phyloP scores from a whole-genome alignment of 2,329 filamentous ascomycete species.

The Diplodia intermedia region DNA sequence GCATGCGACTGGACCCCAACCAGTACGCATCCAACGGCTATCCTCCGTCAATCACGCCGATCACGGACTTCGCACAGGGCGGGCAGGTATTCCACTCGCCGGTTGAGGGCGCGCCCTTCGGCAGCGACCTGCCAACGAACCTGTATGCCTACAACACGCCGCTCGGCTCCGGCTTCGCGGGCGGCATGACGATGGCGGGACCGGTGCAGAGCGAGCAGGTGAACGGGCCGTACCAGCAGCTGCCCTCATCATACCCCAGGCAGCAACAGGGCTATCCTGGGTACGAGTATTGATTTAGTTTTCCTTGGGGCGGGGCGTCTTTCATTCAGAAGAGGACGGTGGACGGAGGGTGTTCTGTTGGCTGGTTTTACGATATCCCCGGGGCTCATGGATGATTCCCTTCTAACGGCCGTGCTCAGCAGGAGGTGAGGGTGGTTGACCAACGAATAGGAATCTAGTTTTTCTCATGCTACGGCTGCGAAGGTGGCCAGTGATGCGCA shows the following conservation, averaged over 20 bases:
- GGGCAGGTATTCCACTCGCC: conserved; percentile 45
- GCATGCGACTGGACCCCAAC: conserved; percentile 34
- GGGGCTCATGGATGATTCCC: conserved; percentile 4
- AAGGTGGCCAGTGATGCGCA: conserved; percentile 9
- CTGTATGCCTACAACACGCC: conserved; percentile 39
- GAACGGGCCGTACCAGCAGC: conserved; percentile 40
- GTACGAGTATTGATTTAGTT: conserved; percentile 7
- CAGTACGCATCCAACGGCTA: conserved; percentile 12
- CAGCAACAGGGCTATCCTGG: conserved; percentile 38
- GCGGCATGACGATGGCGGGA: conserved; percentile 6
- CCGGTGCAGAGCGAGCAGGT: conserved; percentile 40
- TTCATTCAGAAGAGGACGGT: background rate
- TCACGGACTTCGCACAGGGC: conserved; percentile 36
- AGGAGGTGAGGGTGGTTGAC: background rate
- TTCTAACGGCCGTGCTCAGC: conserved; percentile 19
- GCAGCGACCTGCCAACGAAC: conserved; percentile 36
- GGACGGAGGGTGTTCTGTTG: conserved; percentile 1
- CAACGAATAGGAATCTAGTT: conserved; percentile 11
- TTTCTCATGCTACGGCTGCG: background rate
- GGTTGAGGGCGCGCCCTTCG: conserved; percentile 37
- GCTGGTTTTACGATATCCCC: conserved; percentile 27
- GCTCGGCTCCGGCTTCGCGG: background rate
- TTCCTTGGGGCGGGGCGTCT: background rate
- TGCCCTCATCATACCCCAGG: conserved; percentile 41
- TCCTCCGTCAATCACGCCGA: conserved; percentile 16